phyloP scores from a whole-genome alignment of 1,284 basidiomycete genomes.

The Ustilago hordei region DNA sequence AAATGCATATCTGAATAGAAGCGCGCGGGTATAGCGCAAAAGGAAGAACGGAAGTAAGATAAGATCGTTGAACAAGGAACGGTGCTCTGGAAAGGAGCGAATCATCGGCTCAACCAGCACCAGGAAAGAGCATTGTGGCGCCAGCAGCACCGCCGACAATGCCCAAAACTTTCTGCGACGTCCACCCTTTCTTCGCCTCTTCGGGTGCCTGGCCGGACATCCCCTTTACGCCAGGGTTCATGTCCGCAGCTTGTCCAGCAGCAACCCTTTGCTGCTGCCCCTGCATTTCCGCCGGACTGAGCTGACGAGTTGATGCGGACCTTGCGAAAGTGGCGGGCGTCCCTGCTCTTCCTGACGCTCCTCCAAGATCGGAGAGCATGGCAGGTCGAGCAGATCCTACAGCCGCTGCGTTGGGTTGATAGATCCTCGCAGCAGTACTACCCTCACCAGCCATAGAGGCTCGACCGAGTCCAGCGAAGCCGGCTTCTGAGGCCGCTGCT shows the following conservation, averaged over 20 bases:
- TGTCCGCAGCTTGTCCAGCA: neutral
- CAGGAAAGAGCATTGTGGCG: conserved; percentile 27
- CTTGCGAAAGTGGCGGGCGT: neutral
- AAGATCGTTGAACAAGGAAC: neutral
- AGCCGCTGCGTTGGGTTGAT: neutral
- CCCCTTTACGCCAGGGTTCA: neutral
- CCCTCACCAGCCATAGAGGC: conserved; percentile 7
- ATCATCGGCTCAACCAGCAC: conserved; percentile 7
- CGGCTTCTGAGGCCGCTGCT: conserved; percentile 12
- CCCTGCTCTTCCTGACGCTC: neutral
- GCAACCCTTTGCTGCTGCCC: neutral
- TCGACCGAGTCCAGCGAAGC: conserved; percentile 1
- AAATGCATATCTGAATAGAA: neutral
- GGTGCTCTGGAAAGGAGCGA: neutral
- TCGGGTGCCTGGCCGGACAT: neutral
- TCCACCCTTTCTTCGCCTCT: neutral
- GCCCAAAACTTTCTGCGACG: neutral
- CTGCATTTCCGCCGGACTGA: neutral
- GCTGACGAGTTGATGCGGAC: neutral
- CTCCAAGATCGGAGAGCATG: conserved; percentile 9
- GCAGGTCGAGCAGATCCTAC: conserved; percentile 12
- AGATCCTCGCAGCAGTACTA: neutral
- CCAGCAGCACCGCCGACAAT: conserved; percentile 12
- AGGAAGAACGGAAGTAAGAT: neutral
- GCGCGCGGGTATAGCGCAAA: neutral